Conservation (phyloP, 257 asterid species). For the Capsicum baccatum region DNA sequence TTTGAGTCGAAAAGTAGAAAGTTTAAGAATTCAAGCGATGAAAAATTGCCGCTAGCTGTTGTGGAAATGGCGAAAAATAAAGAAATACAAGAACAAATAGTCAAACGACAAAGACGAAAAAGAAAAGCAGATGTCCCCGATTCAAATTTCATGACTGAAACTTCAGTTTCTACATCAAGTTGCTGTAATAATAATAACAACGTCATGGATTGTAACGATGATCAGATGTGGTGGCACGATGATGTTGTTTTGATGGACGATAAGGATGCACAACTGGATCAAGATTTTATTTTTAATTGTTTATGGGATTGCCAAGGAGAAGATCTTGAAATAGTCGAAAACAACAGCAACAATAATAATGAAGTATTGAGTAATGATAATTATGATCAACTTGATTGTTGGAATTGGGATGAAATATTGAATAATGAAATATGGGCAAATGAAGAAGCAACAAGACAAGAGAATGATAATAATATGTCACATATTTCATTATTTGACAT, state of each 20-base stretch:
- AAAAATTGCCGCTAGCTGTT: constrained; percentile 29
- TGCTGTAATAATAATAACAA: not conserved
- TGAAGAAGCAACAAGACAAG: constrained; percentile 29
- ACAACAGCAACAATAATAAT: not conserved
- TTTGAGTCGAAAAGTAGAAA: constrained; percentile 59
- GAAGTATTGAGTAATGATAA: not conserved
- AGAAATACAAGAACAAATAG: not conserved
- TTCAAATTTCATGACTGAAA: not conserved
- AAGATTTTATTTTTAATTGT: not conserved
- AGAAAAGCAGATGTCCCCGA: constrained; percentile 31
- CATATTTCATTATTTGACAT: constrained; percentile 38
- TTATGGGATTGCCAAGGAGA: not conserved
- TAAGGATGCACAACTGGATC: not conserved
- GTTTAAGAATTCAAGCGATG: constrained; percentile 43
- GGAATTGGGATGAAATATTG: constrained; percentile 49
- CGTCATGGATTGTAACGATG: no score
- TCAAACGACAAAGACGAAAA: constrained; percentile 36
- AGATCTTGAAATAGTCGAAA: not conserved
- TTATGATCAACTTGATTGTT: not conserved
- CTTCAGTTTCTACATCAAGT: not conserved
- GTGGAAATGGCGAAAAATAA: constrained; percentile 29
- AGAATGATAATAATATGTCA: not conserved
- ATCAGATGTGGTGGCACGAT: no score
- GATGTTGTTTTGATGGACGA: constrained; percentile 25
- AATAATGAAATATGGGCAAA: constrained; percentile 7